Evolutionary conservation across 2,329 filamentous ascomycete species (phyloP).

Genomic region (Pseudogymnoascus sp.): DNA sequence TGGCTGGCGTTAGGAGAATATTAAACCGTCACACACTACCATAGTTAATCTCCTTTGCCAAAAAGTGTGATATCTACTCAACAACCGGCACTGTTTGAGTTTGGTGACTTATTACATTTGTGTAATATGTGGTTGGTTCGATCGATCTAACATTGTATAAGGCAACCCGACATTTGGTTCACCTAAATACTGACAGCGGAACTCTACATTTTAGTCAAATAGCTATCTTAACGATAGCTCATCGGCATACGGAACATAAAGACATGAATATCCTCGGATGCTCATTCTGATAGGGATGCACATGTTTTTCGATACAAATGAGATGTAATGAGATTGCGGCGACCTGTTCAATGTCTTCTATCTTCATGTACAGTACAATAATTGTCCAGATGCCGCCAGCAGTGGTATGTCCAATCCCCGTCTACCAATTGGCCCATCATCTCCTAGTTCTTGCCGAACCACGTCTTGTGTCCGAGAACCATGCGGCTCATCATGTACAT

Average conservation of each 20-base stretch:
- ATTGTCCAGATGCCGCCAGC: background rate
- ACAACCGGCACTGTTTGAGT: background rate
- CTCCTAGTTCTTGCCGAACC: slow-evolving; percentile 50
- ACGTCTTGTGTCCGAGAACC: slow-evolving; percentile 70
- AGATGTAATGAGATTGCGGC: slow-evolving; percentile 14
- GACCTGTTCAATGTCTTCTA: slow-evolving; percentile 15
- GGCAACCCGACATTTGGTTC: background rate
- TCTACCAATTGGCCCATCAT: background rate
- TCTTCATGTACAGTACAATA: slow-evolving; percentile 11
- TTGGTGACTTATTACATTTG: background rate
- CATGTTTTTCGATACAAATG: slow-evolving; percentile 11
- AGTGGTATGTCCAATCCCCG: background rate
- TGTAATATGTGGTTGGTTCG: background rate
- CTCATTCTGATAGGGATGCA: background rate
- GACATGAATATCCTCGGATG: background rate
- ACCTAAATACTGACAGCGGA: background rate
- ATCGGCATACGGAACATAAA: background rate
- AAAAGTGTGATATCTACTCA: background rate
- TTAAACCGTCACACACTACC: background rate
- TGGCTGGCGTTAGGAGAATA: slow-evolving; percentile 7
- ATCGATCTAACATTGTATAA: background rate
- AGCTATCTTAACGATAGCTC: background rate
- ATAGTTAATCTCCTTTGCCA: background rate
- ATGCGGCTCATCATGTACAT: slow-evolving; percentile 69
- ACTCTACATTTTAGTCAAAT: background rate